Evolutionary conservation across 257 asterid genomes (phyloP), one percentile per base, ranked within the genome.

Genomic region (Plantago major): DNA sequence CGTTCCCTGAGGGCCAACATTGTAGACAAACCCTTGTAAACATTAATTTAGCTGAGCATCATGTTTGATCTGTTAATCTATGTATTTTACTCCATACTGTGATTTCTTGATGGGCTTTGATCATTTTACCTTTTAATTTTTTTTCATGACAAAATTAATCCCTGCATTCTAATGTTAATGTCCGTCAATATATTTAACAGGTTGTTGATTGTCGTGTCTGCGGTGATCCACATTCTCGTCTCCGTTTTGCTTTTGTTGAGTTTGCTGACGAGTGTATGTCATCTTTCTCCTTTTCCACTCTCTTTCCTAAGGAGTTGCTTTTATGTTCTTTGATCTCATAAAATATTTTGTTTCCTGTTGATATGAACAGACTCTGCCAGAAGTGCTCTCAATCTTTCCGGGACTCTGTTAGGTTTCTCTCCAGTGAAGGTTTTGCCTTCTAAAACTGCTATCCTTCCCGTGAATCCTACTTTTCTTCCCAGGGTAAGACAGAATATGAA

Each of bases 181-280:
- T 37, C 40, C 46, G 33, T 60, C n/a, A 37, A 33, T 33, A 22
- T 57, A 9, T 55, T 73, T 67, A 60, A 33, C 83, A 92, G 99
- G 97, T 92, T 79, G 84, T 86, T 74, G 99, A 92, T 75, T 92
- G 99, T 45, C 90, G 99, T 58, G 94, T 92, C 63, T 92, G 99
- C 73, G 99, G 99, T 38, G 99, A 92, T 69, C 96, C 97, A 40
- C 96, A 89, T 77, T 92, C 99, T 67, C 95, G 92, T 66, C 97
- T 86, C 62, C 99, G 97, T 72, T 92, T 92, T 71, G 99, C 99
- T 45, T 92, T 92, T 69, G 99, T 92, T 38, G 99, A 92, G 76
- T 92, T 92, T 76, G 71, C 88, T 70, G 89, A 87, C 65, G 99
- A 92, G 64, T 81, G 99, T 92, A 76, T 69, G 97, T 48, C 66